Conservation (phyloP, 2,329 filamentous ascomycete genomes). For the Domatiomyces catenatus region DNA sequence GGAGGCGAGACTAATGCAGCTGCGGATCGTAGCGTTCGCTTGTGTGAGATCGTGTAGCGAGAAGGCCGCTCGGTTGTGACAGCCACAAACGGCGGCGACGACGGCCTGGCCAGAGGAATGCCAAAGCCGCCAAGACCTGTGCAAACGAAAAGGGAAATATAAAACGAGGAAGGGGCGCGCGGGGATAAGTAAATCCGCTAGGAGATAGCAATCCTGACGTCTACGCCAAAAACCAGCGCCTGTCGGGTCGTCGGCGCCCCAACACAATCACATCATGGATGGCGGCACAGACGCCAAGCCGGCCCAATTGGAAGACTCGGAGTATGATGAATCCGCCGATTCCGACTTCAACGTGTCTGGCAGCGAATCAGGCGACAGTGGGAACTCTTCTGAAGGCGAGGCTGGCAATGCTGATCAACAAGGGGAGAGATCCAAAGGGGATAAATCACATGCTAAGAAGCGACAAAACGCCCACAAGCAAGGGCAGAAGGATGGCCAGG, state of each 20-base stretch:
- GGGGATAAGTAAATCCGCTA: not conserved
- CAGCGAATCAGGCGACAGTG: constrained; percentile 3
- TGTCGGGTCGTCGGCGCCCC: not conserved
- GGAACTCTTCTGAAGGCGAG: constrained; percentile 9
- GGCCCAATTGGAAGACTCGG: not conserved
- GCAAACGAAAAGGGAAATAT: not conserved
- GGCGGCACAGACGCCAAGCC: not conserved
- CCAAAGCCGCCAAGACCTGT: not conserved
- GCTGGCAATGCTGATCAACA: constrained; percentile 1
- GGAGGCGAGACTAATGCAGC: not conserved
- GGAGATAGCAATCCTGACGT: not conserved
- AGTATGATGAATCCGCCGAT: constrained; percentile 18
- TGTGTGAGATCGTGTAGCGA: not conserved
- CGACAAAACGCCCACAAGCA: constrained; percentile 12
- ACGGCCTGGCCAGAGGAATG: not conserved
- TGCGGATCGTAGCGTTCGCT: not conserved
- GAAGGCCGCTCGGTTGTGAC: not conserved
- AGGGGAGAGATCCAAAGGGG: not conserved
- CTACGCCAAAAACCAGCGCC: not conserved
- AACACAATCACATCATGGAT: not conserved
- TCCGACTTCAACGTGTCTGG: constrained; percentile 14
- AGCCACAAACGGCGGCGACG: not conserved
- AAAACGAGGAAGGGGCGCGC: not conserved
- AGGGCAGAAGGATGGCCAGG: constrained; percentile 6
- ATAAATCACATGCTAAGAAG: constrained; percentile 16